A percentile compares a stretch with the other conserved stretches of the same genome.
Evolutionary conservation across 441 rosid species (phyloP).

Genomic region (Viola pubescens): DNA sequence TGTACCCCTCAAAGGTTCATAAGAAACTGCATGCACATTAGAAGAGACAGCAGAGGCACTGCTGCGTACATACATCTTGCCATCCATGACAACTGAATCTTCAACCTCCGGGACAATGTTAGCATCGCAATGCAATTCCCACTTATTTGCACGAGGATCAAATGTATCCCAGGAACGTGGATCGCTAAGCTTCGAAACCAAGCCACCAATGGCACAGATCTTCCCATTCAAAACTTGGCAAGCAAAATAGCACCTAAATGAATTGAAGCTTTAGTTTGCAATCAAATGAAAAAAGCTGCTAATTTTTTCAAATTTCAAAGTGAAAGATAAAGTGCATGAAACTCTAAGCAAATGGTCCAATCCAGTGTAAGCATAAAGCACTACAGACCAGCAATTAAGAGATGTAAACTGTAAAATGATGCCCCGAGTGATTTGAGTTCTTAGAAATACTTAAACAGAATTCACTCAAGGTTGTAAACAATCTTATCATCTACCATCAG

Average conservation of each 20-base stretch:
- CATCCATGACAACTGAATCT: conserved; percentile 64
- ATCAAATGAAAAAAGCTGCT: too few relatives aligned
- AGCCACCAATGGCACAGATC: conserved; percentile 66
- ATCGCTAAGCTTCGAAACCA: conserved; percentile 36
- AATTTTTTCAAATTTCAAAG: too few relatives aligned
- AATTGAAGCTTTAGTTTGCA: conserved; percentile 10
- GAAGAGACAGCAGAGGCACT: conserved; percentile 30
- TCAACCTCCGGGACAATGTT: conserved; percentile 43
- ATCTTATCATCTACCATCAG: neutral
- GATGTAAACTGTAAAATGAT: neutral
- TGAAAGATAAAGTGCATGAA: too few relatives aligned
- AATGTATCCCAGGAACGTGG: conserved; percentile 58
- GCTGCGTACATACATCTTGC: conserved; percentile 49
- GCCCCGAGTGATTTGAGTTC: neutral
- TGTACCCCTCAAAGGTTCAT: conserved; percentile 37
- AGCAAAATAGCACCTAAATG: conserved; percentile 69
- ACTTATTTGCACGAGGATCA: conserved; percentile 39
- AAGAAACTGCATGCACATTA: conserved; percentile 30
- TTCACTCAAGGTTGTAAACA: neutral
- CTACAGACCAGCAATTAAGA: neutral
- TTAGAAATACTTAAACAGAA: neutral
- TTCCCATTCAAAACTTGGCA: conserved; percentile 55
- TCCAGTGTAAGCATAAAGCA: too few relatives aligned
- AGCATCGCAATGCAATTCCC: conserved; percentile 35
- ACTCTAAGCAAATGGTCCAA: too few relatives aligned